These are phyloP conservation scores for Nothopassalora personata DNA, from an alignment of 2,329 filamentous ascomycete genomes.

Conservation along the genomic window DNA sequence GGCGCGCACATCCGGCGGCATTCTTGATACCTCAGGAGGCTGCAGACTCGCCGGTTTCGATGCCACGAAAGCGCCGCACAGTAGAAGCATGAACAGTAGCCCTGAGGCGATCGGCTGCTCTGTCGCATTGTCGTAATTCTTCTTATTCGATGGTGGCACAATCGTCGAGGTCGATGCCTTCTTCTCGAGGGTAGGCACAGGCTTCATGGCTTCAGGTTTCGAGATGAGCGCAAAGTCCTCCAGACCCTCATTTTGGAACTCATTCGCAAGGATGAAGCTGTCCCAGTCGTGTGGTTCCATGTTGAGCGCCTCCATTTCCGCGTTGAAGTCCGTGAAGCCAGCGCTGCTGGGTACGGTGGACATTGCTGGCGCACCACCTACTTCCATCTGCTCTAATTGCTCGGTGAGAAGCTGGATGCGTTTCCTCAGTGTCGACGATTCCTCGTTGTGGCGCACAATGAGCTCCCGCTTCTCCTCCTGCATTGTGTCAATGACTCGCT, in stretches of 20 bases:
- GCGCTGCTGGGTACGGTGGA: constrained; percentile 52
- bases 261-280: constrained; percentile 69
- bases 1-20: constrained; percentile 74
- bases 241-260: constrained; percentile 16
- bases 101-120: constrained; percentile 67
- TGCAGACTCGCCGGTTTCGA: constrained; percentile 71
- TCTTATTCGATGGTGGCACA: constrained; percentile 26
- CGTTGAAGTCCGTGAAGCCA: constrained; percentile 65
- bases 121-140: constrained; percentile 29
- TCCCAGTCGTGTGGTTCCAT: constrained; percentile 78
- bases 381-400: constrained; percentile 62
- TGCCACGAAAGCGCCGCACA: constrained; percentile 92
- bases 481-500: constrained; percentile 69
- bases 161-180: constrained; percentile 23
- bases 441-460: constrained; percentile 79
- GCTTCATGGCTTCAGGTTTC: constrained; percentile 20
- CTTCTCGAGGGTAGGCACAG: constrained; percentile 17
- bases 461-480: constrained; percentile 88
- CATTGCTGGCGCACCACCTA: constrained; percentile 39
- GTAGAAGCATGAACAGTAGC: constrained; percentile 88
- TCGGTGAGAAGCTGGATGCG: constrained; percentile 74
- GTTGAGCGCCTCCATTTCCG: constrained; percentile 75
- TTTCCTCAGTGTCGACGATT: constrained; percentile 87
- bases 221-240: constrained; percentile 55
- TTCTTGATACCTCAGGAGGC: constrained; percentile 65